These are phyloP conservation scores for Candida schatavii DNA, from an alignment of 805 yeast genomes.

Conservation along the genomic window DNA sequence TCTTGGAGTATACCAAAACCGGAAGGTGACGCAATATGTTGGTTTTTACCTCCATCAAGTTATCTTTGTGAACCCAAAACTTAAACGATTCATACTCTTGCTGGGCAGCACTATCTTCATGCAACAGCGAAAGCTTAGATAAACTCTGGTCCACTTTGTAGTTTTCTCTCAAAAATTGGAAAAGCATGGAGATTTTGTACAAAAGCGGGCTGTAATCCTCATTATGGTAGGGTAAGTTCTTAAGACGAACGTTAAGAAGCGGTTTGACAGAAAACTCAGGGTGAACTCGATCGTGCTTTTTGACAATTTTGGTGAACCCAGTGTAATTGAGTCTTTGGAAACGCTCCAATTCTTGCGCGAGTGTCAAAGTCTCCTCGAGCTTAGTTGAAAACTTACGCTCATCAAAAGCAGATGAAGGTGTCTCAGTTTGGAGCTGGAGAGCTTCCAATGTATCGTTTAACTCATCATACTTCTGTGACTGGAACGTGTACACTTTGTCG, in stretches of 20 bases:
- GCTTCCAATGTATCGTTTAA: conserved; percentile 61
- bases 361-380: conserved; percentile 69
- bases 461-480: conserved; percentile 61
- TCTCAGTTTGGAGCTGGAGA: conserved; percentile 59
- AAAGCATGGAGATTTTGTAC: conserved; percentile 76
- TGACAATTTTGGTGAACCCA: conserved; percentile 90
- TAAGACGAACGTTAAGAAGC: conserved; percentile 80
- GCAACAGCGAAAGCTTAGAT: conserved; percentile 48
- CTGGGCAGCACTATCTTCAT: conserved; percentile 26
- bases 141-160: conserved; percentile 48
- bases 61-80: conserved; percentile 96
- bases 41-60: conserved; percentile 94
- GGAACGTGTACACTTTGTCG: conserved; percentile 76
- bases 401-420: conserved; percentile 43
- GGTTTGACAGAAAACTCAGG: conserved; percentile 88
- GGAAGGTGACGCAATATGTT: conserved; percentile 91
- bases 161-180: conserved; percentile 78
- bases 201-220: conserved; percentile 93
- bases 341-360: conserved; percentile 83
- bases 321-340: conserved; percentile 92
- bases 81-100: conserved; percentile 64
- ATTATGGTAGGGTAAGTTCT: conserved; percentile 84
- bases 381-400: conserved; percentile 59
- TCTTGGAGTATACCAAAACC: conserved; percentile 68
- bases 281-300: conserved; percentile 92